Base-by-base conservation (phyloP, 192 early-diverging fungal genomes). In the Coemansia sp. region DNA sequence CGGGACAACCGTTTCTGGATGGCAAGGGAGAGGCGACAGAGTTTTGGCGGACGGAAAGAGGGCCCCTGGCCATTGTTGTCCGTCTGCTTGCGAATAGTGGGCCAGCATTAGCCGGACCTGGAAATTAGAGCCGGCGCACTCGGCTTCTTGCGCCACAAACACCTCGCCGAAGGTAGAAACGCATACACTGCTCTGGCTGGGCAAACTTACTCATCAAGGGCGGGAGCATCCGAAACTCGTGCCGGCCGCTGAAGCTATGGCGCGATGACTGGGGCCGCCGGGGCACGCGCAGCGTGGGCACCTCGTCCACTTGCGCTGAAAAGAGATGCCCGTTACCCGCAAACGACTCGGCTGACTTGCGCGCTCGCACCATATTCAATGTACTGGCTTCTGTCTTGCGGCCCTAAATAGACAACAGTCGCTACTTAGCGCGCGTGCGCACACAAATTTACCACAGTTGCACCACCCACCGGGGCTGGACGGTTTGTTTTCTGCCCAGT, bases 251-350 rank as follows among this genome's bases (percentile, higher is more conserved):
- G 19, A 65, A 58, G 62, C 73, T 76, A 54, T 76, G 66, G 46
- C 73, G 73, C 58, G 73, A 76, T 28, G 60, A 76, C 55, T 76
- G 73, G 14, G 73, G 73, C 23, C 73, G 62, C 35, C 73, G 69
- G 49, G 66, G 35, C 14, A 55, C 55, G 15, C 73, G 66, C 55
- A 65, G 50, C 26, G 62, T 62, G 5, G 62, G 48, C 23, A 76
- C 58, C 46, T 68, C 73, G 57, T 76, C 73, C 11, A 76, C 58
- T 20, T 76, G 73, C 9, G 73, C 55, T 21, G 56, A 56, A 40
- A 65, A 65, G 8, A 76, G 56, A 5, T 66, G 62, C n/a, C 58
- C 63, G 5, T 50, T 39, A 28, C 57, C 55, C 20, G 62, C 38
- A 30, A 76, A 65, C n/a, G 73, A 58, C 44, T 59, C 62, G 34